phyloP scores from a whole-genome alignment of 352 stramenopile genomes.

The Pythium volutum region DNA sequence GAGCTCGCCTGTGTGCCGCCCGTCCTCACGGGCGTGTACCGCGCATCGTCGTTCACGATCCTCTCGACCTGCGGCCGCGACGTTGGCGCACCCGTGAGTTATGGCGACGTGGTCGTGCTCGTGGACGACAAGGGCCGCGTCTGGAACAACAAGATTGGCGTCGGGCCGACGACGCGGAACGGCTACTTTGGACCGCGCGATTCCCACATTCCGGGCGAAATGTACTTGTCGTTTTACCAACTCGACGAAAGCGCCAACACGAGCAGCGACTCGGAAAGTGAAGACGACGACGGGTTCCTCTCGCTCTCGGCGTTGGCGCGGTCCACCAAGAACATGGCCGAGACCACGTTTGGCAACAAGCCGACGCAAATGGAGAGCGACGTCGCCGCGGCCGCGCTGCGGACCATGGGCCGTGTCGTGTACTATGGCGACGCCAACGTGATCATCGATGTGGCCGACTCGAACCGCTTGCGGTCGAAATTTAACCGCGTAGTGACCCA shows the following conservation, averaged over 20 bases:
- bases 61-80: constrained; percentile 57
- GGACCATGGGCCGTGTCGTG: constrained; percentile 62
- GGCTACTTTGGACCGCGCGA: constrained; percentile 76
- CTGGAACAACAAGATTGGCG: constrained; percentile 88
- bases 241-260: constrained; percentile 27
- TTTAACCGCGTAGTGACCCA: constrained; percentile 85
- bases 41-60: constrained; percentile 59
- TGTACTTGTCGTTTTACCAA: constrained; percentile 81
- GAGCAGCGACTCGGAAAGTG: constrained; percentile 54
- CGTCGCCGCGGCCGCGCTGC: constrained; percentile 44
- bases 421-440: constrained; percentile 80
- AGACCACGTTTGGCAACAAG: constrained; percentile 60
- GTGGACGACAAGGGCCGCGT: constrained; percentile 57
- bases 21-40: constrained; percentile 41
- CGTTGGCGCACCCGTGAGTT: constrained; percentile 64
- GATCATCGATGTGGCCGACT: constrained; percentile 79
- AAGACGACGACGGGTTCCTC: constrained; percentile 59
- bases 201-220: constrained; percentile 64
- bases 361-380: constrained; percentile 52
- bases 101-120: constrained; percentile 81
- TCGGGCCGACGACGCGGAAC: constrained; percentile 70
- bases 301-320: constrained; percentile 56
- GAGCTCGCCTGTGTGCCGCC: constrained; percentile 66
- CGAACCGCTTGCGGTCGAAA: constrained; percentile 75
- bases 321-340: constrained; percentile 53